phyloP scores from a whole-genome alignment of 352 stramenopile genomes.

The Globisporangium canariense region DNA sequence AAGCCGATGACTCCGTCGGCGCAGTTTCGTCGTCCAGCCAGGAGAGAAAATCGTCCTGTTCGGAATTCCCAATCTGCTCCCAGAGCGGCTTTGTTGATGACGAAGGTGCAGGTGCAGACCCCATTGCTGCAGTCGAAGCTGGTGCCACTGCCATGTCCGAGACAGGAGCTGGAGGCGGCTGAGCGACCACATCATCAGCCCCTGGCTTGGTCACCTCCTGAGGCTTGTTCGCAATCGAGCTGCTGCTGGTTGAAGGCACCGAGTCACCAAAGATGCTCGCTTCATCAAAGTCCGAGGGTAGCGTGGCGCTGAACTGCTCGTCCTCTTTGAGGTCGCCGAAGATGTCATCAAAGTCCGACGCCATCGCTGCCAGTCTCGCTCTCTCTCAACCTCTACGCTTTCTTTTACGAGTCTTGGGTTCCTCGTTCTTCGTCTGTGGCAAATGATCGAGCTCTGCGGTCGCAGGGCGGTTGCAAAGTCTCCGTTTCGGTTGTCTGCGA shows the following conservation, averaged over 20 bases:
- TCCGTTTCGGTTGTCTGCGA: neutral
- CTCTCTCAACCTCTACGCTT: neutral
- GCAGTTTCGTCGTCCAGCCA: conserved; percentile 63
- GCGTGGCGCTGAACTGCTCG: conserved; percentile 35
- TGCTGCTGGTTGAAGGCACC: neutral
- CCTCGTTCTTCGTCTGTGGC: neutral
- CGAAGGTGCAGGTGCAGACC: neutral
- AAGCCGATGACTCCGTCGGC: neutral
- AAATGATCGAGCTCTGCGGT: neutral
- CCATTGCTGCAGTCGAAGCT: neutral
- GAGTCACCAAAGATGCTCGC: conserved; percentile 47
- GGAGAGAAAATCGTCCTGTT: conserved; percentile 73
- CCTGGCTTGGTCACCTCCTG: conserved; percentile 1
- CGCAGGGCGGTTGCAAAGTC: conserved; percentile 7
- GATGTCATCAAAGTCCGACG: conserved; percentile 77
- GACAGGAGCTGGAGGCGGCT: conserved; percentile 5
- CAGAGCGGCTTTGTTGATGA: conserved; percentile 18
- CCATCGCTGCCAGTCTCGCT: conserved; percentile 12
- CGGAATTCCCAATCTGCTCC: conserved; percentile 27
- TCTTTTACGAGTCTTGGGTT: neutral
- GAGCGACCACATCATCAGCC: conserved; percentile 4
- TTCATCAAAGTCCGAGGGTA: conserved; percentile 48
- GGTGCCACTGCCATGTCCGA: neutral
- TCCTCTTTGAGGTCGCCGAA: conserved; percentile 75
- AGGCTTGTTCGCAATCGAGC: neutral